Evolutionary conservation across 306 rosid genomes (phyloP).

Genomic region (Trifolium dubium): DNA sequence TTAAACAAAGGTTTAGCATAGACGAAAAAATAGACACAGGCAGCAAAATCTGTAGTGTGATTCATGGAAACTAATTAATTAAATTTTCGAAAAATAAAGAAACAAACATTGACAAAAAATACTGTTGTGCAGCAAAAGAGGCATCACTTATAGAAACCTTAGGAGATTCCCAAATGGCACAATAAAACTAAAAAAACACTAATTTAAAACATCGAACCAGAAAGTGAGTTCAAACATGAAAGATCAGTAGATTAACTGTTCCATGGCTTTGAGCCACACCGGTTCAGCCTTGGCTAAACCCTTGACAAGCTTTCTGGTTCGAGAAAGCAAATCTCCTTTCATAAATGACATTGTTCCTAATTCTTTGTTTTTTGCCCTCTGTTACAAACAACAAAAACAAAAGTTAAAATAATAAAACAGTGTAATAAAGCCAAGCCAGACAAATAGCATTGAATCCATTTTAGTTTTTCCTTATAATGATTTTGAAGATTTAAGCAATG

Average conservation of each 20-base stretch:
- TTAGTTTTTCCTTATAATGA: too few species aligned
- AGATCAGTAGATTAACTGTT: conserved; percentile 55
- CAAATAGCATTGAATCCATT: not conserved
- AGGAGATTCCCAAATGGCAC: conserved; percentile 12
- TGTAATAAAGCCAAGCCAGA: not conserved
- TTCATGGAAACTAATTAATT: not conserved
- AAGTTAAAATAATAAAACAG: conserved; percentile 1
- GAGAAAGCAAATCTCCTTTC: conserved; percentile 72
- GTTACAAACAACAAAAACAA: conserved; percentile 3
- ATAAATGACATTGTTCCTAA: conserved; percentile 68
- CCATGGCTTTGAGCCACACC: conserved; percentile 95
- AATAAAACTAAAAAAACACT: not conserved
- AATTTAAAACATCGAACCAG: not conserved
- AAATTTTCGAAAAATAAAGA: not conserved
- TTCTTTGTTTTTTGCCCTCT: conserved; percentile 16
- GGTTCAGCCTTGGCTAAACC: conserved; percentile 86
- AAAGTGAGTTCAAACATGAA: conserved; percentile 14
- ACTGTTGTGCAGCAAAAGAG: not conserved
- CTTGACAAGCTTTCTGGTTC: conserved; percentile 81
- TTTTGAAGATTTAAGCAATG: too few species aligned
- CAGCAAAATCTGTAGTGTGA: not conserved
- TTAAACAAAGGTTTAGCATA: not conserved
- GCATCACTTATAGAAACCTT: not conserved
- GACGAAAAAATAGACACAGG: not conserved
- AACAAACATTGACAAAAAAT: not conserved